Evolutionary conservation across 441 rosid genomes (phyloP), one percentile per base, ranked within the genome.

Genomic region (Erodium moschatum): DNA sequence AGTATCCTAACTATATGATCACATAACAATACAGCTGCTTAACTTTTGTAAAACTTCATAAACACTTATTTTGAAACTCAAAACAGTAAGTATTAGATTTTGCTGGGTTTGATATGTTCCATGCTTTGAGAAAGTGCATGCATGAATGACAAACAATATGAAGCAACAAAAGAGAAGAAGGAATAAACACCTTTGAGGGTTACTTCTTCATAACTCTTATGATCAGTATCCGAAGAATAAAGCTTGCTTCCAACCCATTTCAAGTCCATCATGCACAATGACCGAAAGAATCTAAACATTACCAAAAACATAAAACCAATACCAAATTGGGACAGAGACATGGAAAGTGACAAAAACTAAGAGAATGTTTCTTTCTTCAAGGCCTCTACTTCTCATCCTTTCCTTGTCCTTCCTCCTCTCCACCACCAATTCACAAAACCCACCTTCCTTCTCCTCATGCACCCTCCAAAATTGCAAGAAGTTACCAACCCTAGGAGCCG

Each of bases 401-500:
- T 24, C 27, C 27, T 24, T 24, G 27, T 24, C 27, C 27, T 24
- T 24, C 27, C 27, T 24, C 27, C 27, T 24, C 27, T 2, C 27
- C 27, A 24, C 27, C 27, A 24, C 27, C 27, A 24, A 24, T 24
- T 2, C n/a, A n/a, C n/a, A n/a, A n/a, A n/a, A n/a, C 77, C 1
- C 1, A 0, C 0, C 10, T 7, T 0, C 61, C 38, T 44, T 1
- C n/a, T 0, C 12, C 5, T 4, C 3, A 1, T 70, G 35, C n/a
- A 70, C 70, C 21, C 13, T 72, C n/a, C 31, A 81, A 6, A 12
- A 58, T 3, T 84, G 90, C 83, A 81, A 16, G 75, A 74, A 65
- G 72, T 21, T 84, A 33, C 56, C 75, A 35, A 80, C 85, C 40
- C 75, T 86, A n/a, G 74, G 65, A 6, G 81, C 80, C 6, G 80